Evolutionary conservation across 2,329 filamentous ascomycete genomes (phyloP).

Genomic region (Curvularia sp.): DNA sequence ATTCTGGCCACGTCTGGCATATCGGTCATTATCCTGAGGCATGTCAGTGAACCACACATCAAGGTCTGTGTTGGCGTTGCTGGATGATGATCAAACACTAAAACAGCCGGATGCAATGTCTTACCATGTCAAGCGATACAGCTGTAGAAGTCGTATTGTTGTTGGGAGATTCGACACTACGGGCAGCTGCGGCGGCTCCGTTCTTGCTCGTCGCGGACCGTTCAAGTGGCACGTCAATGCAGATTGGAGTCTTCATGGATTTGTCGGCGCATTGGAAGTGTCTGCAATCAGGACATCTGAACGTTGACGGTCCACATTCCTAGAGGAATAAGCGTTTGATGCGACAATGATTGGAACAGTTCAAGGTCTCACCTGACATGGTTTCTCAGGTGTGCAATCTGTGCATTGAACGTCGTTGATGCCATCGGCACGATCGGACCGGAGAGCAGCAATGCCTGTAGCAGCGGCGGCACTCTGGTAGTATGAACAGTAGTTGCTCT

Average conservation of each 20-base stretch:
- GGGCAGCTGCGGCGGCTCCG: not conserved
- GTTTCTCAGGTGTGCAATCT: no score
- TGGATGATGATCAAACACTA: not conserved
- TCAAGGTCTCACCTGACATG: no score
- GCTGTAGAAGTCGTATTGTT: not conserved
- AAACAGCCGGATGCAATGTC: no score
- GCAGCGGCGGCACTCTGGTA: not conserved
- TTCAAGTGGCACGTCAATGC: not conserved
- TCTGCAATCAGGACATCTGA: no score
- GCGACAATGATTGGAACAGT: no score
- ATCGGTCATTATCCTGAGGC: not conserved
- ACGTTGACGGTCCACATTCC: no score
- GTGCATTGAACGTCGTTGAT: no score
- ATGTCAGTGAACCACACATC: not conserved
- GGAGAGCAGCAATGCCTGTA: not conserved
- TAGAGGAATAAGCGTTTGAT: no score
- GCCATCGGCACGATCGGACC: not conserved
- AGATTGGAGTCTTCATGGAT: no score
- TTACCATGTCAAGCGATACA: not conserved
- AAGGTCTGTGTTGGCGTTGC: not conserved
- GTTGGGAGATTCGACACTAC: not conserved
- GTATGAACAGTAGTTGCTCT: slow-evolving; percentile 15
- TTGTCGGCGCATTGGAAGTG: no score
- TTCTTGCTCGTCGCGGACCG: not conserved
- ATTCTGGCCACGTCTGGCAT: not conserved